Evolutionary conservation across 2,329 filamentous ascomycete species (phyloP).

Genomic region (Stachybotrys elegans): DNA sequence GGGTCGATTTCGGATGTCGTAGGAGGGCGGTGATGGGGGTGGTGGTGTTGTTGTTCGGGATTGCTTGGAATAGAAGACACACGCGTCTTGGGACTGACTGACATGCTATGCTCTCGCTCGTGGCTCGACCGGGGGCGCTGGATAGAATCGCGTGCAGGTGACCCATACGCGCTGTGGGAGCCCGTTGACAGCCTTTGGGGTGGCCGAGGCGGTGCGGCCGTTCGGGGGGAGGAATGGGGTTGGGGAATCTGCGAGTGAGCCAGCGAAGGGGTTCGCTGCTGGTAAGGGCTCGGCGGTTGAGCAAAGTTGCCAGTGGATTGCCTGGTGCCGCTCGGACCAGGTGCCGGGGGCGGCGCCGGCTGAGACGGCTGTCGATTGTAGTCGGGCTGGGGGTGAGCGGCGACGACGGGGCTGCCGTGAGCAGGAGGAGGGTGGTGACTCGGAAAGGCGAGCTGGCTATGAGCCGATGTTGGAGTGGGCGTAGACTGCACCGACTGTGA

Average conservation of each 20-base stretch:
- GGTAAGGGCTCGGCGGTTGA: conserved; percentile 56
- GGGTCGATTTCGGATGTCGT: conserved; percentile 19
- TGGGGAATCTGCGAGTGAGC: conserved; percentile 20
- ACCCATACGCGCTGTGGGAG: conserved; percentile 40
- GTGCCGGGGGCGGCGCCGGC: conserved; percentile 48
- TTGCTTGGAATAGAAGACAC: conserved; percentile 47
- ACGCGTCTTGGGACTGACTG: conserved; percentile 74
- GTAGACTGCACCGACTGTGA: conserved; percentile 56
- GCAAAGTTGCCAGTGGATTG: conserved; percentile 39
- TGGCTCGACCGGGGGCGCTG: conserved; percentile 48
- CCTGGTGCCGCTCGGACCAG: conserved; percentile 35
- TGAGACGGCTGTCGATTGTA: conserved; percentile 47
- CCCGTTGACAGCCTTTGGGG: conserved; percentile 36
- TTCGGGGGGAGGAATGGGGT: conserved; percentile 13
- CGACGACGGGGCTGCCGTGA: conserved; percentile 48
- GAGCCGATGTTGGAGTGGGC: conserved; percentile 57
- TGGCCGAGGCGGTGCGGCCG: conserved; percentile 22
- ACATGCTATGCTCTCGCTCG: conserved; percentile 66
- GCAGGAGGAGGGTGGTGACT: conserved; percentile 42
- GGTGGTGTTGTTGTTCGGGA: conserved; percentile 29
- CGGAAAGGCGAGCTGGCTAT: conserved; percentile 52
- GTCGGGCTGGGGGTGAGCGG: conserved; percentile 37
- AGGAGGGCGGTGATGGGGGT: conserved; percentile 12
- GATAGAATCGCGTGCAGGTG: conserved; percentile 33
- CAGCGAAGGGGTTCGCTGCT: conserved; percentile 38